Evolutionary conservation across 768 basidiomycete species (phyloP).

Genomic region (Rhizopogon vinicolor): DNA sequence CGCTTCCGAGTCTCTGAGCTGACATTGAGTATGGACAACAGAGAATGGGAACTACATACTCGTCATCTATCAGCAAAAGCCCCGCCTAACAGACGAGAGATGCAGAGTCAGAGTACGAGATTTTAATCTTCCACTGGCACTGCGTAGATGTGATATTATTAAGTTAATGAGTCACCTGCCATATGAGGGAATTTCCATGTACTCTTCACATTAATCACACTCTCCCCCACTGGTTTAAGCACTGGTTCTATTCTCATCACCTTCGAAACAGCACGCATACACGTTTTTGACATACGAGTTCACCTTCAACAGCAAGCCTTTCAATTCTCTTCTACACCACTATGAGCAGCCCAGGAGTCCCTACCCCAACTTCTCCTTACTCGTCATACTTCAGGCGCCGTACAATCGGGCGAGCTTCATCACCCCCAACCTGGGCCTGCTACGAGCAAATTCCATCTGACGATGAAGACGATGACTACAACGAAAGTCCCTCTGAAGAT

Average conservation of each 20-base stretch:
- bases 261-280: neutral
- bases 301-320: neutral
- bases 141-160: too few relatives aligned
- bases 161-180: neutral
- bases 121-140: too few relatives aligned
- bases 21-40: too few relatives aligned
- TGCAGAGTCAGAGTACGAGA: too few relatives aligned
- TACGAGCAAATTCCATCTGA: conserved; percentile 84
- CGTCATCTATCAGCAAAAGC: too few relatives aligned
- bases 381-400: conserved; percentile 52
- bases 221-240: conserved; percentile 9
- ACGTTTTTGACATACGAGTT: conserved; percentile 1
- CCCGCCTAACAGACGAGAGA: too few relatives aligned
- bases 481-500: conserved; percentile 50
- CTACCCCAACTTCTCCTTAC: conserved; percentile 18
- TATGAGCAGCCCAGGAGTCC: conserved; percentile 20
- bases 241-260: conserved; percentile 1
- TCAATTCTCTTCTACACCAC: neutral
- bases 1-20: too few relatives aligned
- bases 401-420: conserved; percentile 73
- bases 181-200: neutral
- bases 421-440: conserved; percentile 85
- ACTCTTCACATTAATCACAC: conserved; percentile 18
- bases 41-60: too few relatives aligned
- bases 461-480: conserved; percentile 54